Evolutionary conservation across 139 green algal species (phyloP).

Genomic region (Prasinococcaceae sp.): DNA sequence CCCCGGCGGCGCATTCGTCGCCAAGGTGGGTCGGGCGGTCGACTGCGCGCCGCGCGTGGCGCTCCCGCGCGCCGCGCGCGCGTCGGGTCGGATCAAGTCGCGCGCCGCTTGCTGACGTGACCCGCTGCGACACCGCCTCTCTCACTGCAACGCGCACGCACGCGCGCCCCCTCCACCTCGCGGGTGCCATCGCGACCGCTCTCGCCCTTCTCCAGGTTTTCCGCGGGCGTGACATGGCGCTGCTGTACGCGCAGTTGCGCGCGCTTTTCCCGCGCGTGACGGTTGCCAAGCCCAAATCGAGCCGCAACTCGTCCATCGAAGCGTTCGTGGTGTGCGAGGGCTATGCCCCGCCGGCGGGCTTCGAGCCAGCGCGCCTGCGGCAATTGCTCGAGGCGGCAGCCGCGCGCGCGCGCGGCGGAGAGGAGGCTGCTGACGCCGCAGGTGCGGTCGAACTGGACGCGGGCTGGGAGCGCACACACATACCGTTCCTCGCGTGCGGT

Average conservation of each 20-base stretch:
- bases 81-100: no score
- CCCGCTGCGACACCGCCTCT: no score
- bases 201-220: not conserved
- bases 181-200: no score
- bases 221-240: conserved; percentile 36
- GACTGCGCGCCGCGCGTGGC: no score
- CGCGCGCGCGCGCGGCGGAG: not conserved
- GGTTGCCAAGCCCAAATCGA: conserved; percentile 84
- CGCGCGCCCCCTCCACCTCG: no score
- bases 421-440: not conserved
- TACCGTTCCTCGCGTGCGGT: conserved; percentile 89
- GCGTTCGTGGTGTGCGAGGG: conserved; percentile 87
- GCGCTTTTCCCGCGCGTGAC: conserved; percentile 80
- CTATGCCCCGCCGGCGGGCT: conserved; percentile 45
- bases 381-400: conserved; percentile 30
- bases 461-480: not conserved
- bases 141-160: no score
- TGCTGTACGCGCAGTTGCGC: conserved; percentile 38
- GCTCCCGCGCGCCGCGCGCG: no score
- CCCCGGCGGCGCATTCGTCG: conserved; percentile 78
- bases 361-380: conserved; percentile 39
- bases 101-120: no score
- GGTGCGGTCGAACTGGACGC: not conserved
- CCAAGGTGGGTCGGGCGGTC: conserved; percentile 30
- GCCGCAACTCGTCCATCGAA: conserved; percentile 83